Conservation (phyloP, 2,329 filamentous ascomycete species). For the Colletotrichum horii region DNA sequence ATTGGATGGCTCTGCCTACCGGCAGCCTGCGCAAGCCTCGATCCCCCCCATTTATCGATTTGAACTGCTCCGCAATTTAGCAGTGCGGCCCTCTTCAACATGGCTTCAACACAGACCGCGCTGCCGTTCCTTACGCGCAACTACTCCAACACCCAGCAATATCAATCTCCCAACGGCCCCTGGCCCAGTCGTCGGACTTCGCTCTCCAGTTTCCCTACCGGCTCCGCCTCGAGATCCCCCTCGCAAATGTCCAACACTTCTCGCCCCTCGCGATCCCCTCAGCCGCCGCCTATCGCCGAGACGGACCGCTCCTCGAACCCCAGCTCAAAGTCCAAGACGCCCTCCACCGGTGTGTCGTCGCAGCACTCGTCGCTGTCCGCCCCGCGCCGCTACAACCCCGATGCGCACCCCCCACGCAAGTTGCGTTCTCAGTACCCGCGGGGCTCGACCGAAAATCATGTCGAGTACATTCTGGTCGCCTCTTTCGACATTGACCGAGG, state of each 20-base stretch:
- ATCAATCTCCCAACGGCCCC: conserved; percentile 30
- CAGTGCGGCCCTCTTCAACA: conserved; percentile 22
- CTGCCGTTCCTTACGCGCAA: conserved; percentile 48
- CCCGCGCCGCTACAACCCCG: conserved; percentile 54
- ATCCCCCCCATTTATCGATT: not conserved
- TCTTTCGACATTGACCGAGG: conserved; percentile 97
- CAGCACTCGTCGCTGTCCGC: conserved; percentile 66
- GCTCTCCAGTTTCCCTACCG: conserved; percentile 65
- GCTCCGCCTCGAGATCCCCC: conserved; percentile 55
- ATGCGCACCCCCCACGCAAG: conserved; percentile 57
- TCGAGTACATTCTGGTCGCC: conserved; percentile 97
- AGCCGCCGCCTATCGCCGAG: conserved; percentile 51
- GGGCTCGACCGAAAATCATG: conserved; percentile 84
- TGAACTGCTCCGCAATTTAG: conserved; percentile 19
- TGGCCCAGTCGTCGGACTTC: conserved; percentile 55
- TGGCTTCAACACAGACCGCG: conserved; percentile 46
- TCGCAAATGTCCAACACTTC: conserved; percentile 62
- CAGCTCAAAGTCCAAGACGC: conserved; percentile 64
- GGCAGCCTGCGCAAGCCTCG: conserved; percentile 14
- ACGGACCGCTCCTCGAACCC: conserved; percentile 63
- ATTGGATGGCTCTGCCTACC: conserved; percentile 16
- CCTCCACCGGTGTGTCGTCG: conserved; percentile 61
- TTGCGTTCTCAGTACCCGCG: conserved; percentile 78
- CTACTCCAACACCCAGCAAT: conserved; percentile 38
- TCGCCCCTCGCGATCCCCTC: conserved; percentile 60